phyloP scores from a whole-genome alignment of 805 yeast genomes.

The Metschnikowia kofuensis region DNA sequence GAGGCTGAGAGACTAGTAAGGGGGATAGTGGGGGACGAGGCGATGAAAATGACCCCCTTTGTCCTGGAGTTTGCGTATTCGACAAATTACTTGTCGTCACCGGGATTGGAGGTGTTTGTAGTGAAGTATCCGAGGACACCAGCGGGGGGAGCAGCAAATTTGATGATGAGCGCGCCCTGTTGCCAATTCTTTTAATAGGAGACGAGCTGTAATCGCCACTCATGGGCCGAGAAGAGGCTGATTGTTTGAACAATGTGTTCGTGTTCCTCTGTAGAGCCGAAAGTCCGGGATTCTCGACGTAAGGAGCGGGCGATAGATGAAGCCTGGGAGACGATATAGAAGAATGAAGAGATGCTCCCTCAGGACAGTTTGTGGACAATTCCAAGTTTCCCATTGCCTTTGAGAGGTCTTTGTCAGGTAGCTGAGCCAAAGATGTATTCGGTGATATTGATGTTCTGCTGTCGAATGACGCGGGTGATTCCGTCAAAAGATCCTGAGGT shows the following conservation, averaged over 20 bases:
- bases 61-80: constrained; percentile 1
- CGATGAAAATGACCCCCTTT: constrained; percentile 16
- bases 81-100: neutral
- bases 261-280: constrained; percentile 60
- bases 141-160: constrained; percentile 13
- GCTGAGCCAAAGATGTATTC: constrained; percentile 8
- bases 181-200: constrained; percentile 36
- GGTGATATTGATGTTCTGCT: constrained; percentile 12
- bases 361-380: constrained; percentile 23
- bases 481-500: constrained; percentile 41
- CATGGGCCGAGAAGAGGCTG: constrained; percentile 10
- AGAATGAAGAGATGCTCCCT: constrained; percentile 21
- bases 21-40: constrained; percentile 76
- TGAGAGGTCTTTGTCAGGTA: constrained; percentile 19
- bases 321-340: constrained; percentile 52
- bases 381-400: constrained; percentile 29
- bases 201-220: constrained; percentile 36
- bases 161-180: constrained; percentile 33
- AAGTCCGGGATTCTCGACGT: constrained; percentile 48
- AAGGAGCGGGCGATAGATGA: constrained; percentile 52
- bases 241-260: constrained; percentile 13
- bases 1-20: constrained; percentile 62
- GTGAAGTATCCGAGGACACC: neutral
- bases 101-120: constrained; percentile 2
- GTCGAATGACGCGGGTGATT: constrained; percentile 3